Evolutionary conservation across 176 grass and related monocot species (phyloP).

Genomic region (Paspalum vaginatum): DNA sequence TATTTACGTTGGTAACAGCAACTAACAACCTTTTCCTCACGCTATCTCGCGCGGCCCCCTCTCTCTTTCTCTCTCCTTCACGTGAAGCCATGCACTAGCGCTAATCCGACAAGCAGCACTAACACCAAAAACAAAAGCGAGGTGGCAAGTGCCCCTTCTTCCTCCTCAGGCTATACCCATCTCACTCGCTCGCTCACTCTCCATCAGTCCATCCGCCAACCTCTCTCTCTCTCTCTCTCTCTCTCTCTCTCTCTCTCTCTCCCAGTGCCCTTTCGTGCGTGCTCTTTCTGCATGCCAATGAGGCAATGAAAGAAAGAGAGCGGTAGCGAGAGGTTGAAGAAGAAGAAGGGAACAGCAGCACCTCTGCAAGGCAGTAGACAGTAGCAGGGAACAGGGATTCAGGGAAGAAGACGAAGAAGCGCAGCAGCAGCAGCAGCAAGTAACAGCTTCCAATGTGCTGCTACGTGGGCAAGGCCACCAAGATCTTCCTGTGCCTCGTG

Average conservation of each 20-base stretch:
- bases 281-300: slow-evolving; percentile 5
- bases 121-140: slow-evolving; percentile 51
- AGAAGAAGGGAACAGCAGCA: too few relatives aligned
- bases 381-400: too few relatives aligned
- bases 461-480: slow-evolving; percentile 93
- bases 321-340: background rate
- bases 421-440: background rate
- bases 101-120: slow-evolving; percentile 49
- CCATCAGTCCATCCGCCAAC: background rate
- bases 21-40: background rate
- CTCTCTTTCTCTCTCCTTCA: slow-evolving; percentile 46
- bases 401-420: background rate
- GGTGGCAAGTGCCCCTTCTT: slow-evolving; percentile 19
- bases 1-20: background rate
- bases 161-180: background rate
- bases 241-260: too few relatives aligned
- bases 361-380: too few relatives aligned
- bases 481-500: slow-evolving; percentile 81
- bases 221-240: too few relatives aligned
- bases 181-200: background rate
- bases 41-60: background rate
- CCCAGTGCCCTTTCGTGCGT: background rate
- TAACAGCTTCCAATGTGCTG: slow-evolving; percentile 46
- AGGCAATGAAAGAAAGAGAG: background rate
- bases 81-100: slow-evolving; percentile 69